Evolutionary conservation across 2,329 filamentous ascomycete genomes (phyloP).

Genomic region (Diaporthe eres): DNA sequence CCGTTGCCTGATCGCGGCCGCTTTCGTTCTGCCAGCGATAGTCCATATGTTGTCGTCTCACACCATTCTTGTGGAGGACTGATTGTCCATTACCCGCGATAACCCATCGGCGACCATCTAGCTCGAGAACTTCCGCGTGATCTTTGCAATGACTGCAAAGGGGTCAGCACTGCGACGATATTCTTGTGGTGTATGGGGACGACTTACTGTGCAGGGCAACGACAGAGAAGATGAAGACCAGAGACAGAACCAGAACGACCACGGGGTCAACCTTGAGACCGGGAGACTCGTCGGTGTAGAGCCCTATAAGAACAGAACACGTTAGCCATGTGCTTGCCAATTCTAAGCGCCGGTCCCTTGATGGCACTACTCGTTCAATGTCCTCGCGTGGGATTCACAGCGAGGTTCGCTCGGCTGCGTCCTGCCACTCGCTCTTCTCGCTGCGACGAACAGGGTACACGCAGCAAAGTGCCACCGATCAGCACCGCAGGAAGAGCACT

Average conservation of each 20-base stretch:
- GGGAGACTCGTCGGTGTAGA: conserved; percentile 98
- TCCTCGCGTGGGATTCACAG: neutral
- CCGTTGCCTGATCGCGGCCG: conserved; percentile 10
- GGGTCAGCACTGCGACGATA: conserved; percentile 42
- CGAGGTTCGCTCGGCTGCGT: neutral
- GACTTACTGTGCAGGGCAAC: conserved; percentile 94
- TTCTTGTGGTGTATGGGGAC: neutral
- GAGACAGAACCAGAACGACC: conserved; percentile 93
- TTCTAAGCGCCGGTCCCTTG: neutral
- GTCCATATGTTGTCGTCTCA: neutral
- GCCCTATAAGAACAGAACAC: conserved; percentile 64
- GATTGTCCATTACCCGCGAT: neutral
- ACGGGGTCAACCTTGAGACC: conserved; percentile 98
- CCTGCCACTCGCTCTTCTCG: neutral
- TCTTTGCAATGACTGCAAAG: conserved; percentile 89
- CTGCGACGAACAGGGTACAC: neutral
- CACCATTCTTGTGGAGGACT: conserved; percentile 1
- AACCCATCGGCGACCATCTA: conserved; percentile 51
- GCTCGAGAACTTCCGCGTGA: conserved; percentile 88
- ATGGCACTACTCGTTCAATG: neutral
- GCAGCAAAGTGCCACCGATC: neutral
- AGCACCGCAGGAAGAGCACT: neutral
- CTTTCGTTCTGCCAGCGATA: conserved; percentile 3
- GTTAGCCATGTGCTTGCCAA: conserved; percentile 8
- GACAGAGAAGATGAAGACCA: conserved; percentile 99